These are phyloP conservation scores for Peniophora sp. DNA, from an alignment of 1,284 basidiomycete genomes.

Conservation along the genomic window DNA sequence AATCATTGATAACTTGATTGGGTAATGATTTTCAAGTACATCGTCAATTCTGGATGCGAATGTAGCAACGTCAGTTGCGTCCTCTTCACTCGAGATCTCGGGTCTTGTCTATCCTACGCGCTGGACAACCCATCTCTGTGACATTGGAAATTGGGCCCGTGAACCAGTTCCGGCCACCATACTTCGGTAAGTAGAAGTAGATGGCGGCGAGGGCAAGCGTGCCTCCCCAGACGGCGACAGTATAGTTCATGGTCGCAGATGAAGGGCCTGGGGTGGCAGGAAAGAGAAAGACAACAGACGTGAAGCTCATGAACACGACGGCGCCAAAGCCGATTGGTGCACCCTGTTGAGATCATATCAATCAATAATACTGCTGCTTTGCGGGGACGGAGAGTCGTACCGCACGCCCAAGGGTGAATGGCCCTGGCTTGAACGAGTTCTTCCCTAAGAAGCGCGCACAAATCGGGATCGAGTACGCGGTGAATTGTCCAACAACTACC, in stretches of 20 bases:
- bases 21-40: too few species aligned
- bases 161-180: constrained; percentile 1
- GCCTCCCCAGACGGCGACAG: neutral
- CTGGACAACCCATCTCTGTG: constrained; percentile 6
- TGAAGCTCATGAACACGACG: neutral
- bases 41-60: too few species aligned
- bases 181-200: neutral
- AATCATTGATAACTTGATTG: too few species aligned
- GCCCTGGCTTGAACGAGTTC: constrained; percentile 19
- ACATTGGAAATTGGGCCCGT: neutral
- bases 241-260: neutral
- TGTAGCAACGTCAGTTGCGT: too few species aligned
- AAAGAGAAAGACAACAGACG: constrained; percentile 10
- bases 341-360: neutral
- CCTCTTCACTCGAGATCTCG: too few species aligned
- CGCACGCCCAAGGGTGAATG: constrained; percentile 18
- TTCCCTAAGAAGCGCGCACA: constrained; percentile 15
- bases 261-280: neutral
- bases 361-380: neutral
- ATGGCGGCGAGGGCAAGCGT: neutral
- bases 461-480: constrained; percentile 21
- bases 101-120: too few species aligned
- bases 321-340: neutral
- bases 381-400: constrained; percentile 9
- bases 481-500: constrained; percentile 13